Conservation (phyloP, 2,329 filamentous ascomycete genomes). For the Diplodia mutila region DNA sequence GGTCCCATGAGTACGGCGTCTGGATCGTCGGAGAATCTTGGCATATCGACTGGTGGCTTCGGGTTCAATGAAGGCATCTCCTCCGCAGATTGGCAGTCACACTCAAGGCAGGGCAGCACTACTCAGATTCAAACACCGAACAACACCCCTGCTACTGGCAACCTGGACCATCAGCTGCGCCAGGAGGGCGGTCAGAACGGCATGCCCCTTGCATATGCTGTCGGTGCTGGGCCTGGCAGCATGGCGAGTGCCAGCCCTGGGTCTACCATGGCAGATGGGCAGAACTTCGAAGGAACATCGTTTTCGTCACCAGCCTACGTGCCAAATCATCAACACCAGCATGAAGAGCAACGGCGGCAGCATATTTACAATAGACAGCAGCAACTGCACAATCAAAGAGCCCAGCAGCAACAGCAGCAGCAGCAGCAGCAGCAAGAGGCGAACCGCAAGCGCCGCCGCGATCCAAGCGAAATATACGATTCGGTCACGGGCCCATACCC, state of each 20-base stretch:
- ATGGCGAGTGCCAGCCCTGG: slow-evolving; percentile 63
- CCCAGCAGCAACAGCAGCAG: slow-evolving; percentile 25
- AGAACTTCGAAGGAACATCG: slow-evolving; percentile 27
- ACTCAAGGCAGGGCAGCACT: slow-evolving; percentile 48
- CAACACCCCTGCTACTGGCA: slow-evolving; percentile 45
- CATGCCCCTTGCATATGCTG: slow-evolving; percentile 62
- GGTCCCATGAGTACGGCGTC: slow-evolving; percentile 41
- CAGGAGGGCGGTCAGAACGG: slow-evolving; percentile 43
- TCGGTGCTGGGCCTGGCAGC: slow-evolving; percentile 60
- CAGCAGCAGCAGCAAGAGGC: slow-evolving; percentile 25
- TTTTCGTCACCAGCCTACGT: slow-evolving; percentile 42
- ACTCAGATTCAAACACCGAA: slow-evolving; percentile 48
- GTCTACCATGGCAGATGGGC: slow-evolving; percentile 56
- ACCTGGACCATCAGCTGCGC: slow-evolving; percentile 36
- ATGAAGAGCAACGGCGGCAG: slow-evolving; percentile 28
- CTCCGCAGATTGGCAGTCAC: slow-evolving; percentile 42
- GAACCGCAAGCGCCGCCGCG: slow-evolving; percentile 58
- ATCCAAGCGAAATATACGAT: slow-evolving; percentile 86
- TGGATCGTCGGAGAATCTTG: slow-evolving; percentile 22
- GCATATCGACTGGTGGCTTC: slow-evolving; percentile 11
- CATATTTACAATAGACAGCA: slow-evolving; percentile 33
- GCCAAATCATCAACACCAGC: slow-evolving; percentile 35
- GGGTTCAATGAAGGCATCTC: slow-evolving; percentile 29
- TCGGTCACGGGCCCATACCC: slow-evolving; percentile 89
- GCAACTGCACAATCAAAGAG: slow-evolving; percentile 34